phyloP scores from a whole-genome alignment of 805 yeast genomes.

The Cyberlindnera veronae region DNA sequence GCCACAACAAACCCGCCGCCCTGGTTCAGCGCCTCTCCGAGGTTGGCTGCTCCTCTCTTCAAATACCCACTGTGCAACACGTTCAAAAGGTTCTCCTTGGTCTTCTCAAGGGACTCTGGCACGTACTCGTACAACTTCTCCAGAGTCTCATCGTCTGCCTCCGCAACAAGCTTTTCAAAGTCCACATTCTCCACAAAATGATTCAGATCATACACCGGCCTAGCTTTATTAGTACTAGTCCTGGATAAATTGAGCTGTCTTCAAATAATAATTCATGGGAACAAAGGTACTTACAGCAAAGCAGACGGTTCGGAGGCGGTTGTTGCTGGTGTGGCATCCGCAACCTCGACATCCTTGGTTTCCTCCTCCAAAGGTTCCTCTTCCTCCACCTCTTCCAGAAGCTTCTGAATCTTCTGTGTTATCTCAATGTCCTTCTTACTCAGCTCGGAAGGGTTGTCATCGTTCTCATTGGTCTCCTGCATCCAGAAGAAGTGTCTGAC shows the following conservation, averaged over 20 bases:
- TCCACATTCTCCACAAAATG: conserved; percentile 19
- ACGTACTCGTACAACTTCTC: conserved; percentile 35
- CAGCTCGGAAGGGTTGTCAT: conserved; percentile 53
- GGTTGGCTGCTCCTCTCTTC: conserved; percentile 37
- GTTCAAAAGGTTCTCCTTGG: conserved; percentile 37
- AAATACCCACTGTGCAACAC: conserved; percentile 49
- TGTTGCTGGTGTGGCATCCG: conserved; percentile 6
- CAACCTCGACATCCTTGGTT: conserved; percentile 24
- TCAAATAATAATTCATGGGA: no score
- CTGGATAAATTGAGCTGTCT: background rate
- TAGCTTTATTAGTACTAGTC: conserved; percentile 15
- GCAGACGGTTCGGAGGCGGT: conserved; percentile 1
- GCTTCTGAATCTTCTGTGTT: conserved; percentile 42
- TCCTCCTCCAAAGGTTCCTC: conserved; percentile 36
- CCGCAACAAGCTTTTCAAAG: conserved; percentile 9
- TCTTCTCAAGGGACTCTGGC: conserved; percentile 39
- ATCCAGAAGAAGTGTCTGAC: conserved; percentile 62
- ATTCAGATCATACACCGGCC: conserved; percentile 18
- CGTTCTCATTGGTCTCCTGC: conserved; percentile 66
- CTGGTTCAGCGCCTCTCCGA: conserved; percentile 40
- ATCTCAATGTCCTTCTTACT: conserved; percentile 55
- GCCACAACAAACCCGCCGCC: conserved; percentile 51
- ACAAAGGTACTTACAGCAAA: conserved; percentile 17
- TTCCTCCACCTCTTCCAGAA: conserved; percentile 41
- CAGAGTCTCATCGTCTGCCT: conserved; percentile 33